Evolutionary conservation across 2,329 filamentous ascomycete genomes (phyloP).

Genomic region (Didymella segeticola): DNA sequence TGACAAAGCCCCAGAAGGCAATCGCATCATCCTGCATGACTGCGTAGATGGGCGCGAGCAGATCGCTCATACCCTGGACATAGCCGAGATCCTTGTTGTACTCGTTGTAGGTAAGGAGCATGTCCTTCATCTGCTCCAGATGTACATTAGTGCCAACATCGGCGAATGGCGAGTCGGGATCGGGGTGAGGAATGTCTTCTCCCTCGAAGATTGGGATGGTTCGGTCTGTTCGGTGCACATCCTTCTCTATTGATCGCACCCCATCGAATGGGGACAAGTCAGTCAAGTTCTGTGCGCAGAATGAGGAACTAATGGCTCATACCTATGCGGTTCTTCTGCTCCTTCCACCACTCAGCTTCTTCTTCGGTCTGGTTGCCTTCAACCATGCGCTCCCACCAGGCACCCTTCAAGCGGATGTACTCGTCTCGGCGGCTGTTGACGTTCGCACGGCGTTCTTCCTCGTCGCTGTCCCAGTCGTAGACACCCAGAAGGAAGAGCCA

Average conservation of each 20-base stretch:
- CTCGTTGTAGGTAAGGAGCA: constrained; percentile 98
- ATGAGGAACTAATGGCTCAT: constrained; percentile 50
- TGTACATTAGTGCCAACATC: constrained; percentile 95
- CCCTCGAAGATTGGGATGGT: constrained; percentile 94
- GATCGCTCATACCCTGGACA: constrained; percentile 98
- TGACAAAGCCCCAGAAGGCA: constrained; percentile 95
- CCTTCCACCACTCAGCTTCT: constrained; percentile 93
- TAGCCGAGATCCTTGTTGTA: constrained; percentile 96
- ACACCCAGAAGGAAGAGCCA: constrained; percentile 95
- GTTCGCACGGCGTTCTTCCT: constrained; percentile 81
- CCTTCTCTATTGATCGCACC: constrained; percentile 78
- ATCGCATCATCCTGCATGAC: constrained; percentile 97
- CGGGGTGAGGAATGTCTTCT: constrained; percentile 95
- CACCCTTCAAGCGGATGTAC: constrained; percentile 90
- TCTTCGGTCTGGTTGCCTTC: constrained; percentile 81
- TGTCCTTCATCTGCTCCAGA: constrained; percentile 98
- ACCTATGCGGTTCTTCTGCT: constrained; percentile 94
- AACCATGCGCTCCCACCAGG: constrained; percentile 94
- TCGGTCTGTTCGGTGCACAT: constrained; percentile 96
- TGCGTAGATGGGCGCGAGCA: constrained; percentile 93
- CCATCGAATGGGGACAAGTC: constrained; percentile 62
- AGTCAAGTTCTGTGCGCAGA: constrained; percentile 37
- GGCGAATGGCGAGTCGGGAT: constrained; percentile 93
- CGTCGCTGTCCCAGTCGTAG: constrained; percentile 89
- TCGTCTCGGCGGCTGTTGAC: constrained; percentile 88